phyloP scores from a whole-genome alignment of 768 basidiomycete species.

The Calocybe cyanea region DNA sequence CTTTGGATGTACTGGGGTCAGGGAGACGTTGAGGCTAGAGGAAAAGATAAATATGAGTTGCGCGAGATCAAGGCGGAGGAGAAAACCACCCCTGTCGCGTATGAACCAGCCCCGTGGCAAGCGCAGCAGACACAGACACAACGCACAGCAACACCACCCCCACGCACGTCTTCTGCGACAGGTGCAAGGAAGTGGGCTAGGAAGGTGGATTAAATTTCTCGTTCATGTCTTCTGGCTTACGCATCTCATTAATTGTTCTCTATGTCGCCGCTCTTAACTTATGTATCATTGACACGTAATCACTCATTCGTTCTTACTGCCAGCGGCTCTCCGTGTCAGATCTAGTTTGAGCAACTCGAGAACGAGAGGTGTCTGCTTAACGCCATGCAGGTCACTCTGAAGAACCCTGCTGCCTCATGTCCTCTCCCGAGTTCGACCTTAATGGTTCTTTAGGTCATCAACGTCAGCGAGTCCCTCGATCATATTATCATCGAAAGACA shows the following conservation, averaged over 20 bases:
- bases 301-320: background rate
- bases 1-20: conserved; percentile 83
- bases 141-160: conserved; percentile 41
- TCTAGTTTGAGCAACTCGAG: conserved; percentile 6
- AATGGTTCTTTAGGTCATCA: too few relatives aligned
- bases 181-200: conserved; percentile 69
- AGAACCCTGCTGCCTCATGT: too few relatives aligned
- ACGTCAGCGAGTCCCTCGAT: too few relatives aligned
- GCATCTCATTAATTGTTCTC: conserved; percentile 15
- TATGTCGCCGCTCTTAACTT: conserved; percentile 1
- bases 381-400: too few relatives aligned
- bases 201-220: conserved; percentile 57
- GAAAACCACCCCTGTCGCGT: conserved; percentile 13
- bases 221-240: conserved; percentile 6
- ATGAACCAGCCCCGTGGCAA: conserved; percentile 20
- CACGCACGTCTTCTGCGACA: conserved; percentile 36
- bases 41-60: conserved; percentile 15
- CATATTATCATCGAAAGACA: too few relatives aligned
- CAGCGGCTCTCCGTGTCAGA: conserved; percentile 12
- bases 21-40: conserved; percentile 26
- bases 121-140: conserved; percentile 26
- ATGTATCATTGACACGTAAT: conserved; percentile 5
- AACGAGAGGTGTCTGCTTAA: too few relatives aligned
- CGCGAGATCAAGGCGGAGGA: conserved; percentile 6
- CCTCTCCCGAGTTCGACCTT: too few relatives aligned